Evolutionary conservation across 352 stramenopile genomes (phyloP), one percentile per base, ranked within the genome.

Genomic region (Phytophthora pini): DNA sequence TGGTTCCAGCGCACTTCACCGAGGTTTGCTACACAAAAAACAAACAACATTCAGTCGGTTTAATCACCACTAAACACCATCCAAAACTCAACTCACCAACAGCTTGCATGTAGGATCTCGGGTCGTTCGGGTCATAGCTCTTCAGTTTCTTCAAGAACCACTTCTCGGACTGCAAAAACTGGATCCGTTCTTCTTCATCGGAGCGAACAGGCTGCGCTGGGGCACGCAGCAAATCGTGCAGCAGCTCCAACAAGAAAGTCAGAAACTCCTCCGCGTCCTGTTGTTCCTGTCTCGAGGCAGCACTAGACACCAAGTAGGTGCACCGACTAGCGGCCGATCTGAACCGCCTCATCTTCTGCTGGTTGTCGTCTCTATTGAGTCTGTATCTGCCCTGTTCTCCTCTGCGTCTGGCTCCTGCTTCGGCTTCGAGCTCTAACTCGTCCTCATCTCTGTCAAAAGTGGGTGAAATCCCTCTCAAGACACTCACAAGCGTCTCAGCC

Each of bases 261-360:
- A 94, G 67, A 55, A 92, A 85, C 46, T 94, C 82, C 66, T 95
- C 84, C 2, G 87, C 87, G 52, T 95, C 87, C 47, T 95, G 84
- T 39, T 95, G 84, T n/a, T 92, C 83, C 48, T 93, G 87, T 38
- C 70, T 65, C 1, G 62, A 62, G 2, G 61, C 38, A 4, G 60
- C 58, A 32, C 58, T 61, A 4, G 71, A 69, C 6, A 93, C 52
- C 15, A 93, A 65, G n/a, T 78, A 71, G 1, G 82, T 80, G 58
- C 74, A 90, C 29, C 69, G 68, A 71, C 79, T 88, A 0, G 61
- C 54, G 5, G 74, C 79, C 4, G 61, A 48, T 22, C 70, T 41
- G 24, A 79, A 77, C 6, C 47, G 47, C 31, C 51, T 64, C 66
- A 79, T 70, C 32, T 57, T 68, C 43, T 77, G 65, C 15, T 65